Base-by-base conservation (phyloP, 768 basidiomycete species). In the Hygrophorus russula region DNA sequence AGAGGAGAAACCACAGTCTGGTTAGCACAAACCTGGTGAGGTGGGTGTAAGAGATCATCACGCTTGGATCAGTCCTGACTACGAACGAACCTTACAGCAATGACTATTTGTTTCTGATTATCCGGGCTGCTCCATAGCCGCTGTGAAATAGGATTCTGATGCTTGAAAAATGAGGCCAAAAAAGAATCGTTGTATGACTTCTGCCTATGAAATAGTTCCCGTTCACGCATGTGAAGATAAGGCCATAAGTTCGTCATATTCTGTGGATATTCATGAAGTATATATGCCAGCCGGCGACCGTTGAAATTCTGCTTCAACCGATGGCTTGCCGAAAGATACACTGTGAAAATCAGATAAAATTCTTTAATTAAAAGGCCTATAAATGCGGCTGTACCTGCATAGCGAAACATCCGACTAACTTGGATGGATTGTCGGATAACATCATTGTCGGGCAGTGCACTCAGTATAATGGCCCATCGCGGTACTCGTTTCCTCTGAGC, bases 191-290 rank as follows among this genome's bases (percentile, higher is more conserved):
- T 49, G 52, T 74, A 81, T n/a, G 51, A 49, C 3, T 45, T 44
- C 42, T 60, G 67, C 32, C 73, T 65, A 13, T 42, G 45, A 0
- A 46, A 32, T 1, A 56, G 51, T 55, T 84, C 80, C 10, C 52
- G 48, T 45, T 64, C 52, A n/a, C 83, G 73, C 15, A 62, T 52
- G 19, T 58, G 59, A 28, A 85, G 65, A 55, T 86, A 86, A 5
- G 83, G 81, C 85, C 85, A 88, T 54, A 80, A 64, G 49, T 86
- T 76, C 1, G 69, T 74, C 59, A 69, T 76, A 13, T 63, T 67
- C 15, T 46, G 58, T 12, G 70, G 57, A 50, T 73, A 60, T 9
- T 56, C 54, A 36, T 59, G 46, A 38, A 74, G 47, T 5, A 76
- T 41, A 0, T 48, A 29, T 13, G 61, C 59, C 34, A 78, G 59